Evolutionary conservation across 768 basidiomycete species (phyloP).

Genomic region (Boletus eberwhitei): DNA sequence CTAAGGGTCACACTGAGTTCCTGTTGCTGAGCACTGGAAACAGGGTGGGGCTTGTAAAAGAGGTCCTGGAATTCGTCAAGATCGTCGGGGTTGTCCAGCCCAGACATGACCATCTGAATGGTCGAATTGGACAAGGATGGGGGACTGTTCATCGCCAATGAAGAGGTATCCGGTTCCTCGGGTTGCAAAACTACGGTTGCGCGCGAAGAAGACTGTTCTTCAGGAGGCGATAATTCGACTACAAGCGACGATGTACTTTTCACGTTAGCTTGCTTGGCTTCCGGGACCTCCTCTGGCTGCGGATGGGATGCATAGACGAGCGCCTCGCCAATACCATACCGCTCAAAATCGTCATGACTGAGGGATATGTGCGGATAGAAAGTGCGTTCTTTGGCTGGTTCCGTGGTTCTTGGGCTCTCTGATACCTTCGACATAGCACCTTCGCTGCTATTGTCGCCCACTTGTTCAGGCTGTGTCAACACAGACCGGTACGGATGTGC

Average conservation of each 20-base stretch:
- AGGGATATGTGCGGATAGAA: slow-evolving; percentile 24
- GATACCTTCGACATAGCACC: background rate
- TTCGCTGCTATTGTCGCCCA: background rate
- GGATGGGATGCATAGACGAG: slow-evolving; percentile 44
- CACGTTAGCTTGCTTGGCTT: background rate
- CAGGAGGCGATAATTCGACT: background rate
- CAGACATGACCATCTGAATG: slow-evolving; percentile 35
- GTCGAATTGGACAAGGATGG: slow-evolving; percentile 38
- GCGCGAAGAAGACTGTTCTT: background rate
- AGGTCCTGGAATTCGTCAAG: slow-evolving; percentile 73
- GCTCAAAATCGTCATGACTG: slow-evolving; percentile 37
- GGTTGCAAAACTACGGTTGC: slow-evolving; percentile 25
- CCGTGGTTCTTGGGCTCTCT: background rate
- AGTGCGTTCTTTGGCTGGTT: background rate
- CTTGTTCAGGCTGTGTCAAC: background rate
- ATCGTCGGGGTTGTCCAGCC: slow-evolving; percentile 58
- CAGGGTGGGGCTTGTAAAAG: slow-evolving; percentile 53
- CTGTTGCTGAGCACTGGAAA: background rate
- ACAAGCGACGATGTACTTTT: background rate
- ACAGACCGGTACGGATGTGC: slow-evolving; percentile 26
- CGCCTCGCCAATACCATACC: slow-evolving; percentile 61
- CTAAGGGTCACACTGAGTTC: slow-evolving; percentile 3
- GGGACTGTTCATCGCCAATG: slow-evolving; percentile 3
- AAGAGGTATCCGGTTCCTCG: slow-evolving; percentile 33
- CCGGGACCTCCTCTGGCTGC: background rate